Evolutionary conservation across 2,329 filamentous ascomycete species (phyloP), one percentile per base, ranked within the genome.

Genomic region (Falciphora oryzae): DNA sequence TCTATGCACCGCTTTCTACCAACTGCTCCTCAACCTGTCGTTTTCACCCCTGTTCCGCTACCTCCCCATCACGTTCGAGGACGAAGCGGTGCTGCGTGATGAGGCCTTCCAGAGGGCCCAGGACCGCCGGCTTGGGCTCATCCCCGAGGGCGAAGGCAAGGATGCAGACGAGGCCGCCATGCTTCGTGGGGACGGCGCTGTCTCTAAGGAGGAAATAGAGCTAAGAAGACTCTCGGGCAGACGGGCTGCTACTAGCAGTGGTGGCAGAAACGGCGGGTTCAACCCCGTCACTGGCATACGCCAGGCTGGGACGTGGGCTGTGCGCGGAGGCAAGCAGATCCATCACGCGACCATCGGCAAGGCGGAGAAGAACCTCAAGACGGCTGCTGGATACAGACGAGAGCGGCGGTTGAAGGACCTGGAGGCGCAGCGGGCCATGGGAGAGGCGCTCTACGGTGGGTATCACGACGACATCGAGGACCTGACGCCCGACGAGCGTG

Each of bases 381-480:
- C 73, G 18, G 82, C 83, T 0, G 76, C 80, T 0, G 73, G 77
- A n/a, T 85, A 83, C 70, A 76, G 84, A 29, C 74, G 75, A 27
- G 69, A 79, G 32, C 82, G 82, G 65, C 81, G 81, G 5, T 76
- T 79, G 67, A 82, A 81, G 66, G 90, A 93, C 69, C 76, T 91
- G 2, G 91, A 95, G 75, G 85, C 86, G 0, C 91, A 94, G 75
- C 85, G 80, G 44, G 83, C 85, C 2, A 89, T 94, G 31, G 90
- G 90, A 8, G 89, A 93, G 61, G 90, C 93, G 3, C 82, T 98
- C 2, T 99, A 93, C 75, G 89, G 91, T 28, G 91, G 91, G 4
- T 91, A 93, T 71, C 89, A 94, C 69, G 94, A 98, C 72, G 93
- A 97, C 79, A 89, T 99, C 68, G 94, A 97, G 75, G 95, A 99